Evolutionary conservation across 371 early-diverging fungal species (phyloP), one percentile per base, ranked within the genome.

Genomic region (Mortierella sp.): DNA sequence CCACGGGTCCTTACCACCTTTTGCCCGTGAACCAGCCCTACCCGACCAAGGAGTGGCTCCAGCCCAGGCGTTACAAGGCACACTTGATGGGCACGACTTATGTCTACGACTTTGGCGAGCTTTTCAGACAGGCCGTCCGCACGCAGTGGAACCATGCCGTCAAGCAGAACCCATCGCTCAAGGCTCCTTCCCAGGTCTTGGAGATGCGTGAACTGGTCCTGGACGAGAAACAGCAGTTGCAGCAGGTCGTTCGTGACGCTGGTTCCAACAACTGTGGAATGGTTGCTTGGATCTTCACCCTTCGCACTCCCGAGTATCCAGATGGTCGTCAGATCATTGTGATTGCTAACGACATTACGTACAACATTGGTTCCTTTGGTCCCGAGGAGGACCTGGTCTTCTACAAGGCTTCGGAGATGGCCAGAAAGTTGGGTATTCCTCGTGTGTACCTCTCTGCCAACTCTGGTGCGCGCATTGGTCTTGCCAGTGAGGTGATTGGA

Each of bases 401-500:
- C 84, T 92, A 83, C 82, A 91, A 91, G 80, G 98, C 97, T 12
- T 93, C 97, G 19, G 90, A 94, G 82, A 82, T 90, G 50, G 98
- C 98, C 5, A 90, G 97, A 52, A 52, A 84, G 55, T 80, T 90
- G 53, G 96, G 97, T 62, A 80, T 96, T 32, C 99, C 99, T 34
- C 93, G 99, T 67, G 83, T 99, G 28, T 99, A 98, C 87, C 83
- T 99, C 56, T 95, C 97, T 44, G 98, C 98, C 66, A 99, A 99
- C 90, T 97, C 97, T 58, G 99, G 99, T 65, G 99, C 99, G n/a
- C 94, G 99, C 69, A 97, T 99, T 64, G 99, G 99, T 39, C 88
- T 99, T 44, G 97, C 97, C 44, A 95, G 95, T 61, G 96, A 97
- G 71, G 85, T 99, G 28, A 91, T 90, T 60, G 82, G 86, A 48